These are phyloP conservation scores for Calocybe gambosa DNA, from an alignment of 1,284 basidiomycete species.

Conservation along the genomic window DNA sequence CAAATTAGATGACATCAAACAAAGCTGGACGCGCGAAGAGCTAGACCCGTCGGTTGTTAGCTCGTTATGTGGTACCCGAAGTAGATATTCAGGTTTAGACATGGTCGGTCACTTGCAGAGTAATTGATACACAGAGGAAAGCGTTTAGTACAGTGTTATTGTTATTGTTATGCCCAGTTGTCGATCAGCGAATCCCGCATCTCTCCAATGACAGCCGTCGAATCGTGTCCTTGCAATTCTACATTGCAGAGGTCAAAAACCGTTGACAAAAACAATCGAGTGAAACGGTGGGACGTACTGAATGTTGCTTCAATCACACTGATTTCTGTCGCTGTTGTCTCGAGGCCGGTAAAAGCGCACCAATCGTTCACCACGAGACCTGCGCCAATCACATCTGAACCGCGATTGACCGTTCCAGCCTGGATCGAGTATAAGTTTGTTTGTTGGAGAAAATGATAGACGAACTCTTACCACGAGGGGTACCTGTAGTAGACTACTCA, in stretches of 20 bases:
- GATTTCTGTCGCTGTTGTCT: conserved; percentile 97
- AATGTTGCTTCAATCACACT: conserved; percentile 97
- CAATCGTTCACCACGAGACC: conserved; percentile 98
- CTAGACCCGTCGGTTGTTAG: no score
- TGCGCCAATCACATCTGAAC: conserved; percentile 96
- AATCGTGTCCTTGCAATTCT: conserved; percentile 88
- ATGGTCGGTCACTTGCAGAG: no score
- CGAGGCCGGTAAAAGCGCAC: conserved; percentile 95
- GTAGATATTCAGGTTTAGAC: no score
- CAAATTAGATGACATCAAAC: no score
- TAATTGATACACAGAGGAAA: neutral
- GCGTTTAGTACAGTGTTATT: no score
- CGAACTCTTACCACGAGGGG: conserved; percentile 78
- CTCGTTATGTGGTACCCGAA: no score
- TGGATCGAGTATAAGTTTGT: conserved; percentile 24
- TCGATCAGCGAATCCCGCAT: conserved; percentile 94
- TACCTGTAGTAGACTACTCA: conserved; percentile 91
- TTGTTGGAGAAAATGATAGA: neutral
- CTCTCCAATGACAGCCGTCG: conserved; percentile 84
- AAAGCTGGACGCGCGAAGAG: no score
- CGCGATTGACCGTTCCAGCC: conserved; percentile 98
- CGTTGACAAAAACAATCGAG: conserved; percentile 3
- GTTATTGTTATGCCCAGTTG: conserved; percentile 92
- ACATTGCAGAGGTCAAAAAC: conserved; percentile 10
- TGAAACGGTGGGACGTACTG: conserved; percentile 50